These are phyloP conservation scores for Zymoseptoria brevis DNA, from an alignment of 2,329 filamentous ascomycete genomes.

Conservation along the genomic window DNA sequence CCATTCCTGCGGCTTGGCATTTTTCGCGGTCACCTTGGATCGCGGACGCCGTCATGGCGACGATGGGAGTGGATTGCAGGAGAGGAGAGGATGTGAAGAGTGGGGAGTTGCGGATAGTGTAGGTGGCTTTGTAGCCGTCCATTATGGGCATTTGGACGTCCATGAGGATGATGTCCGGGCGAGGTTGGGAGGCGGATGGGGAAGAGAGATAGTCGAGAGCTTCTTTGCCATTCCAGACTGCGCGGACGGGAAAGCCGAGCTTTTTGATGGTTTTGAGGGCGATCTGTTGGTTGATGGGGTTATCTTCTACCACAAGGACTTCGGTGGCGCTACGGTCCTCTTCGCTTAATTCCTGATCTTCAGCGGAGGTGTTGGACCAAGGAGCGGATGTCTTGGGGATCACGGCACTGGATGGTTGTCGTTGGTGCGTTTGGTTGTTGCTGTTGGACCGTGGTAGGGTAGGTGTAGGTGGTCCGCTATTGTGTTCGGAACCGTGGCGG, in stretches of 20 bases:
- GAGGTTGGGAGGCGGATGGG: slow-evolving; percentile 38
- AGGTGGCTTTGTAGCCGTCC: slow-evolving; percentile 70
- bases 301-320: slow-evolving; percentile 74
- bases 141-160: slow-evolving; percentile 47
- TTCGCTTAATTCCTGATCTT: slow-evolving; percentile 46
- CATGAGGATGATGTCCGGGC: slow-evolving; percentile 63
- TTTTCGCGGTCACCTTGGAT: slow-evolving; percentile 71
- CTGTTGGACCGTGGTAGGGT: slow-evolving; percentile 1
- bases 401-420: slow-evolving; percentile 8
- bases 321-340: slow-evolving; percentile 56
- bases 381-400: slow-evolving; percentile 14
- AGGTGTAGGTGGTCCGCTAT: slow-evolving; percentile 37
- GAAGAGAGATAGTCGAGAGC: slow-evolving; percentile 61
- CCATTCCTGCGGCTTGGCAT: slow-evolving; percentile 66
- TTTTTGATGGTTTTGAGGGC: slow-evolving; percentile 67
- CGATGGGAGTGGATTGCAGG: slow-evolving; percentile 58
- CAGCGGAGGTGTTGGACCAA: slow-evolving; percentile 32
- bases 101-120: slow-evolving; percentile 59
- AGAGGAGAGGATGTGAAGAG: slow-evolving; percentile 54
- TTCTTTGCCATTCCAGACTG: slow-evolving; percentile 71
- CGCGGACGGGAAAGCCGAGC: slow-evolving; percentile 62
- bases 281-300: slow-evolving; percentile 61
- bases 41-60: slow-evolving; percentile 74
- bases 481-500: slow-evolving; percentile 56
- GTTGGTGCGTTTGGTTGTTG: neutral